Evolutionary conservation across 352 stramenopile genomes (phyloP).

Genomic region (Phytophthora pistaciae): DNA sequence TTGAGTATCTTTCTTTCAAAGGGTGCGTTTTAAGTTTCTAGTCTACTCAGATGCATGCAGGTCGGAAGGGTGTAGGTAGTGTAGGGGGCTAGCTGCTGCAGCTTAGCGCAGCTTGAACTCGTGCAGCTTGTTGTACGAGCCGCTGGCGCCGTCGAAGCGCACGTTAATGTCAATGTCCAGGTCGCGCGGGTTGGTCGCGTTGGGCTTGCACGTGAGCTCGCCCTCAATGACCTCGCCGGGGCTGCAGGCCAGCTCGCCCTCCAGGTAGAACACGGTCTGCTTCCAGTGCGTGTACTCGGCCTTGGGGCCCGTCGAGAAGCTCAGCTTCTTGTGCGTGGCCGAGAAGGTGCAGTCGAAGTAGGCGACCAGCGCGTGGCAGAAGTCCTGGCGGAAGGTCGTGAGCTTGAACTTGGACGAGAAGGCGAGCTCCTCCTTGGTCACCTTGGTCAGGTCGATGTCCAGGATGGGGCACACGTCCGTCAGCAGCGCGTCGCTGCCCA

Average conservation of each 20-base stretch:
- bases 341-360: slow-evolving; percentile 99
- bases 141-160: slow-evolving; percentile 77
- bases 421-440: slow-evolving; percentile 95
- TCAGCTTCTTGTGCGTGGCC: slow-evolving; percentile 94
- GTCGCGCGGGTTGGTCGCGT: slow-evolving; percentile 94
- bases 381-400: slow-evolving; percentile 94
- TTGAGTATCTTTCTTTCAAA: slow-evolving; percentile 45
- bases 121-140: slow-evolving; percentile 72
- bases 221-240: slow-evolving; percentile 92
- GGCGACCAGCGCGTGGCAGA: slow-evolving; percentile 96
- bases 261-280: slow-evolving; percentile 98
- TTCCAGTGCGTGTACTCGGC: slow-evolving; percentile 99
- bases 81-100: slow-evolving; percentile 6
- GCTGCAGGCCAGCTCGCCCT: slow-evolving; percentile 85
- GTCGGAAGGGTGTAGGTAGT: slow-evolving; percentile 17
- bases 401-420: slow-evolving; percentile 95
- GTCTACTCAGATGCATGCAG: slow-evolving; percentile 35
- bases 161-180: slow-evolving; percentile 93
- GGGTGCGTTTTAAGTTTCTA: slow-evolving; percentile 35
- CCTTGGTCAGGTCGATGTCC: slow-evolving; percentile 92
- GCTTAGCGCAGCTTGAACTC: slow-evolving; percentile 87
- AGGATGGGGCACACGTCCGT: slow-evolving; percentile 94
- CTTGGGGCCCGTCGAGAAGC: slow-evolving; percentile 95
- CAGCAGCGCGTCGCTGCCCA: slow-evolving; percentile 93
- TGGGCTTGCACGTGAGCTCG: slow-evolving; percentile 90